Evolutionary conservation across 495 filamentous ascomycete genomes (phyloP), one percentile per base, ranked within the genome.

Genomic region (Penicillium turbatum): DNA sequence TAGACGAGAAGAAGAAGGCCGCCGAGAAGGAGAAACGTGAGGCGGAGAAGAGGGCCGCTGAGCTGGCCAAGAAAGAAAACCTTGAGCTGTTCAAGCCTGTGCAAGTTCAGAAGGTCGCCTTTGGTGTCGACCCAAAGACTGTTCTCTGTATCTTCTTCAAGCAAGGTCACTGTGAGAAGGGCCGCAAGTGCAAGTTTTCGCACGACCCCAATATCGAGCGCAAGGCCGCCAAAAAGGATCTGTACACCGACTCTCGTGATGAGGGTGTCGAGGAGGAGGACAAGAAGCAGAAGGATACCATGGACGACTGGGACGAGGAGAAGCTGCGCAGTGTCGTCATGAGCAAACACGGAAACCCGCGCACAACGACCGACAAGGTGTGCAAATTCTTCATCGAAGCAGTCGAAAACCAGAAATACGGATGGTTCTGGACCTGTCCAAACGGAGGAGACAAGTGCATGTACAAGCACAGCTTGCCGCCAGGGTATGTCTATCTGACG

Each of bases 371-470:
- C 54, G 93, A 99, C 63, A 99, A 96, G 71, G 92, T 97, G 52
- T 99, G 93, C 87, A 99, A 97, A 73, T 95, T 76, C 78, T 99
- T 99, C 72, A 93, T 97, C 70, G 90, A 95, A 53, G 93, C 93
- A 3, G 92, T 99, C 48, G 93, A 99, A 74, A 93, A 97, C 59
- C 86, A 87, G 59, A 97, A 97, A 74, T 99, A 99, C 62, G 93
- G 93, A 57, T 99, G 93, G 93, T 96, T 97, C 73, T 99, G 93
- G 93, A 77, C 79, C 32, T 99, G 93, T 83, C 93, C 93, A 43
- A 97, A 97, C 70, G 92, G 89, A 54, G 95, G 89, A 47, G 86
- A 99, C 71, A 88, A 95, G 72, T 99, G 93, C 86, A 97, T 91
- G 87, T 99, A 99, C 66, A 90, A 87, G 72, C 93, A 99, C 69